Base-by-base conservation (phyloP, 768 basidiomycete genomes). In the Boletus huronensis region DNA sequence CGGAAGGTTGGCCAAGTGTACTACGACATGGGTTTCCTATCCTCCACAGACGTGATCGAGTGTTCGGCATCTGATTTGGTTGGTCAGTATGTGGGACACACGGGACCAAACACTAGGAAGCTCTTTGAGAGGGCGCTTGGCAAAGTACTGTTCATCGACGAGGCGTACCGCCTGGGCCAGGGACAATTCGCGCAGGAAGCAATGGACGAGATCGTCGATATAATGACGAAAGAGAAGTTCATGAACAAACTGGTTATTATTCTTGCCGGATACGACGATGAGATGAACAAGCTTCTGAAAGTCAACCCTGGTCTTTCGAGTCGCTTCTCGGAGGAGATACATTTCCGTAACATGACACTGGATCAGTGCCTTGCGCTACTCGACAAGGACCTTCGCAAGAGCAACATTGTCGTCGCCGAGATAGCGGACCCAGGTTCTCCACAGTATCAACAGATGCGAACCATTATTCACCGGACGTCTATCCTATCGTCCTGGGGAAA, bases 1-100 rank as follows among this genome's bases (percentile, higher is more conserved):
- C 74, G 83, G 3, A 85, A 85, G 59, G 75, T 85, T 55, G 83
- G 84, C 0, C 74, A 83, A 52, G 79, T 85, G 16, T 85, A 79
- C 59, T 84, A 76, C 50, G 80, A 85, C 57, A 83, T 85, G 82
- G 83, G 83, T 0, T 74, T 83, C 55, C 65, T 84, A 8, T 69
- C 75, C 28, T 75, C 73, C 2, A 25, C 60, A 2, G 77, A 84
- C n/a, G 84, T 88, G 39, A 64, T 79, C 8, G 87, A 88, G 64
- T 84, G 84, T 64, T 87, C 86, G 0, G 85, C 84, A 0, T 77
- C 85, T 2, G 87, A 88, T 57, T 74, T 89, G 29, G 80, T 88
- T 1, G 87, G 82, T 1, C 75, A 86, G 60, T 88, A 82, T 47
- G 79, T 88, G 9, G 87, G 87, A 6, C 85, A 88, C 0, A 88